phyloP scores from a whole-genome alignment of 75 land plant genomes.

The Adiantum capillusveneris region DNA sequence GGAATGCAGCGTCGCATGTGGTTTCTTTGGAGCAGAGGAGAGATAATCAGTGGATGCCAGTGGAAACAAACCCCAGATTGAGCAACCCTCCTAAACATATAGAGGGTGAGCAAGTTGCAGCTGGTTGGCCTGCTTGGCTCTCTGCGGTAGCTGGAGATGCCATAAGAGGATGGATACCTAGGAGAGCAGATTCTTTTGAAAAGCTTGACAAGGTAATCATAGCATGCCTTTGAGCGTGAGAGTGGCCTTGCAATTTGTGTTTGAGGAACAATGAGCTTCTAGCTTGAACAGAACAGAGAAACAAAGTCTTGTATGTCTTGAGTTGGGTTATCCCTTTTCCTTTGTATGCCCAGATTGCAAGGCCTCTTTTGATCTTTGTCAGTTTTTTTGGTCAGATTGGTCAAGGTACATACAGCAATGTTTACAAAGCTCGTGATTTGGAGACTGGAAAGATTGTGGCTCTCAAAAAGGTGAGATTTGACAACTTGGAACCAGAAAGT shows the following conservation, averaged over 20 bases:
- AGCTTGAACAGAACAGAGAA: no score
- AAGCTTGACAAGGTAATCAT: conserved; percentile 39
- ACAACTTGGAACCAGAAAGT: conserved; percentile 55
- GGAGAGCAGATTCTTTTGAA: conserved; percentile 44
- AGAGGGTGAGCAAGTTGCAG: conserved; percentile 42
- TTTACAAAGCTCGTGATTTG: conserved; percentile 73
- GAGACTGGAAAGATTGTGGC: conserved; percentile 63
- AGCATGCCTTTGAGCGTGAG: no score
- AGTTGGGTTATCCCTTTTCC: no score
- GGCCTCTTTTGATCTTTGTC: no score
- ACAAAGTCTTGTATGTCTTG: no score
- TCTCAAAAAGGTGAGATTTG: conserved; percentile 65
- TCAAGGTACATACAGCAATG: conserved; percentile 90
- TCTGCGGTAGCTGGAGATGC: conserved; percentile 44
- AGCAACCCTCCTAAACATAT: conserved; percentile 20
- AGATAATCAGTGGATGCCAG: conserved; percentile 8
- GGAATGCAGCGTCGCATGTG: conserved; percentile 1
- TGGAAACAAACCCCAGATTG: conserved; percentile 23
- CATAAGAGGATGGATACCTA: conserved; percentile 41
- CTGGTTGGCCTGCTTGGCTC: conserved; percentile 51
- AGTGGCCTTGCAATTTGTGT: no score
- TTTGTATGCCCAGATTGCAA: no score
- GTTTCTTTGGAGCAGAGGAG: background rate
- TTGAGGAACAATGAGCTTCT: no score
- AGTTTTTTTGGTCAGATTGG: conserved; percentile 73